Conservation (phyloP, 2,329 filamentous ascomycete species). For the Hypoxylon sp. region DNA sequence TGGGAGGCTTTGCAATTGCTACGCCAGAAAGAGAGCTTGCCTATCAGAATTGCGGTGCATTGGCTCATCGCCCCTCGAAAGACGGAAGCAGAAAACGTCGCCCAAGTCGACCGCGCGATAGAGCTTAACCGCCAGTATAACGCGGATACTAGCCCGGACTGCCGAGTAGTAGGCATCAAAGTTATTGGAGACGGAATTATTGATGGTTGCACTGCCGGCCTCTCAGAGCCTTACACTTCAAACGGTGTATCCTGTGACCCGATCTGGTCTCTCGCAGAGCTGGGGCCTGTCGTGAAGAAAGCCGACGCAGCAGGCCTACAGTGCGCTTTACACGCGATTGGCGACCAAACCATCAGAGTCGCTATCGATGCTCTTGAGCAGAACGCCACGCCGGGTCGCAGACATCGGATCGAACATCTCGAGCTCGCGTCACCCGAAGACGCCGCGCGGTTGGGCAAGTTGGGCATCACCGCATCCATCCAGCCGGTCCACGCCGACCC, state of each 20-base stretch:
- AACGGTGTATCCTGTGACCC: slow-evolving; percentile 61
- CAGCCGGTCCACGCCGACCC: slow-evolving; percentile 72
- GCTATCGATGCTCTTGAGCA: slow-evolving; percentile 68
- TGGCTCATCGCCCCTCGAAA: slow-evolving; percentile 65
- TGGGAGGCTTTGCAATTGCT: slow-evolving; percentile 64
- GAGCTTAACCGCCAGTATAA: slow-evolving; percentile 62
- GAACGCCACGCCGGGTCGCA: slow-evolving; percentile 57
- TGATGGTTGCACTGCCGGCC: slow-evolving; percentile 73
- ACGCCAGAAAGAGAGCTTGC: slow-evolving; percentile 52
- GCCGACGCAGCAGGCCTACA: slow-evolving; percentile 68
- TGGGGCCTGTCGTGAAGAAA: slow-evolving; percentile 66
- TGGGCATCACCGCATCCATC: slow-evolving; percentile 71
- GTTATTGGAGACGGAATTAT: slow-evolving; percentile 74
- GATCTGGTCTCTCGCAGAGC: slow-evolving; percentile 66
- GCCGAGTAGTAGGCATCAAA: slow-evolving; percentile 70
- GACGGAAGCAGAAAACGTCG: slow-evolving; percentile 59
- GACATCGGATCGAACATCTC: slow-evolving; percentile 74
- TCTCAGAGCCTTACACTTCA: slow-evolving; percentile 68
- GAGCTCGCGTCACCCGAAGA: slow-evolving; percentile 69
- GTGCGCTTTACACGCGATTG: slow-evolving; percentile 74
- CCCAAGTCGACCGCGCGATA: slow-evolving; percentile 64
- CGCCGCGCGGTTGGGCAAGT: slow-evolving; percentile 65
- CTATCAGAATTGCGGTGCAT: slow-evolving; percentile 66
- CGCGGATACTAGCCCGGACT: slow-evolving; percentile 58
- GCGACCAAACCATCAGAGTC: slow-evolving; percentile 68